Base-by-base conservation (phyloP, 164 flowering plant species). In the Aristolochia californica region DNA sequence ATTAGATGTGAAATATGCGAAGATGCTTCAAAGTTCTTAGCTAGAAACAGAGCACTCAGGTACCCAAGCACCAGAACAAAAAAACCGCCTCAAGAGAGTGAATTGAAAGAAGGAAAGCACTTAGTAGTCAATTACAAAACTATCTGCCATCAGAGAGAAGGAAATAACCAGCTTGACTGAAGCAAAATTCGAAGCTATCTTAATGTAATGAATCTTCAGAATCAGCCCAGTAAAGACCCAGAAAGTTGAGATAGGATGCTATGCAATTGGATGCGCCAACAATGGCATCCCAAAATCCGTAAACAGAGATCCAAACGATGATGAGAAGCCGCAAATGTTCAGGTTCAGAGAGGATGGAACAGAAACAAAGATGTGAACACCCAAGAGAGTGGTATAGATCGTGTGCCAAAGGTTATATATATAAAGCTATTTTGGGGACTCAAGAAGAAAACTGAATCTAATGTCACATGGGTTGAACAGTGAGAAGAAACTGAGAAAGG, bases 381-480 rank as follows among this genome's bases (percentile, higher is more conserved):
- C 14, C 26, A n/a, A 50, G 26, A 63, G 48, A 40, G 43, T 65
- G 61, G 62, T 60, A 71, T 15, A 74, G 72, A 67, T 71, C 72
- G 55, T 62, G 74, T 57, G 76, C 68, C 57, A 66, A 45, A 28
- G 53, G 64, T 60, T 66, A 68, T 61, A 70, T 68, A 62, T 58
- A 62, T 56, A 57, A 26, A 25, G 26, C 22, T 61, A 70, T 78
- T 74, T 73, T 79, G 74, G 68, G 74, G 17, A 50, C 27, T 15
- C 0, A 23, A 10, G 27, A 50, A 11, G 27, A 49, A 50, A 50
- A 79, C 72, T 69, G 84, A 77, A 74, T 63, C 68, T 57, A 70
- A 24, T 75, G 66, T 84, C 91, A 88, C 96, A 80, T 88, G 91
- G 87, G 68, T 50, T 57, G 56, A 45, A 64, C 56, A 25, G 0